phyloP scores from a whole-genome alignment of 1,284 basidiomycete species.

The Inonotus obliquus region DNA sequence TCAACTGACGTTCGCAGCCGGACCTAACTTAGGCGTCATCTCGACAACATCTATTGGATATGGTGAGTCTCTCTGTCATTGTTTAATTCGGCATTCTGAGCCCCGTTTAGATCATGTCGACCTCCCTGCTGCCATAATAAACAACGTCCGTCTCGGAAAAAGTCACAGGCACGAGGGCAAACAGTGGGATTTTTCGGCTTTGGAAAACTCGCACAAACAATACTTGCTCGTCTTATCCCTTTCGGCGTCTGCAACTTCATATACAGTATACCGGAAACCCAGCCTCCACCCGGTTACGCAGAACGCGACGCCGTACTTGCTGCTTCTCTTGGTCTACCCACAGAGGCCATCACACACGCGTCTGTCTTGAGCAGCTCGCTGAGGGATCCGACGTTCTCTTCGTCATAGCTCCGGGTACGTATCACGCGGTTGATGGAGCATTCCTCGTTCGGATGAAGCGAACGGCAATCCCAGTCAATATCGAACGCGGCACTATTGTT shows the following conservation, averaged over 20 bases:
- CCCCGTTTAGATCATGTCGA: conserved; percentile 73
- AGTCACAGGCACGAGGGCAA: conserved; percentile 32
- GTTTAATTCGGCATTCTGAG: background rate
- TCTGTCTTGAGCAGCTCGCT: conserved; percentile 64
- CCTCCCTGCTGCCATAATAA: conserved; percentile 54
- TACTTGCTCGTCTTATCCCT: conserved; percentile 68
- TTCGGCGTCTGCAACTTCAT: conserved; percentile 72
- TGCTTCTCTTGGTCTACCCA: conserved; percentile 39
- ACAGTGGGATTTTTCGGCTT: conserved; percentile 87
- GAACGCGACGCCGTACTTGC: conserved; percentile 51
- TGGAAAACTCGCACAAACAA: conserved; percentile 85
- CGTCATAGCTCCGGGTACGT: conserved; percentile 78
- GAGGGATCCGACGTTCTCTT: conserved; percentile 76
- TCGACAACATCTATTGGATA: conserved; percentile 93
- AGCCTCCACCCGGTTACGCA: conserved; percentile 28
- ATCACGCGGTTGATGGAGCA: conserved; percentile 64
- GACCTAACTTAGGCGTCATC: conserved; percentile 67
- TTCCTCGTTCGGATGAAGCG: conserved; percentile 86
- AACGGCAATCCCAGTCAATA: conserved; percentile 78
- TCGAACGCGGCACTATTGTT: conserved; percentile 76
- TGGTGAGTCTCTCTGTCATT: conserved; percentile 43
- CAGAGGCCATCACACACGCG: conserved; percentile 48
- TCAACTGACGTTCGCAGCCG: conserved; percentile 41
- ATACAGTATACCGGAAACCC: conserved; percentile 61
- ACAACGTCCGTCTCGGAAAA: conserved; percentile 77